A percentile compares a stretch with the other conserved stretches of the same genome.
Evolutionary conservation across 495 filamentous ascomycete genomes (phyloP).

Genomic region (Clavariopsis aquatica): DNA sequence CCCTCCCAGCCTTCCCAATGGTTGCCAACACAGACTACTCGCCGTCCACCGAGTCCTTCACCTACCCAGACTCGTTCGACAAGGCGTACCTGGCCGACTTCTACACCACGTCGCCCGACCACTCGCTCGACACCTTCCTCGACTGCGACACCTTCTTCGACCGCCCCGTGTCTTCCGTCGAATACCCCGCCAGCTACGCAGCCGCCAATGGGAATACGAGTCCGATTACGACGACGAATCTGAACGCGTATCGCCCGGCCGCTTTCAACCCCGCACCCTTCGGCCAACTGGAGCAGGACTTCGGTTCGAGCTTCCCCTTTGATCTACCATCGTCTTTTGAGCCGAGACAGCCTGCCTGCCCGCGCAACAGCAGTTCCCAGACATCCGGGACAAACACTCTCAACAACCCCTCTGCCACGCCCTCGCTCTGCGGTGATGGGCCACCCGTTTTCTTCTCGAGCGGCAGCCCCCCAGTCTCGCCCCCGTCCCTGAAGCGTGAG

Average conservation of each 20-base stretch:
- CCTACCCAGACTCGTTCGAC: constrained; percentile 28
- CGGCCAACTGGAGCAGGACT: not conserved
- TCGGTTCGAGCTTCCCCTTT: not conserved
- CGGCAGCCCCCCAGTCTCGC: not conserved
- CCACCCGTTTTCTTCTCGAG: not conserved
- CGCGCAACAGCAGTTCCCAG: not conserved
- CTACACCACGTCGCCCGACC: constrained; percentile 23
- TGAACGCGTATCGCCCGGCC: not conserved
- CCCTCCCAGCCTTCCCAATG: constrained; percentile 7
- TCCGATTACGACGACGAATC: not conserved
- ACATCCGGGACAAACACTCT: not conserved
- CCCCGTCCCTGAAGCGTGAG: constrained; percentile 24
- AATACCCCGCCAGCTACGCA: constrained; percentile 10
- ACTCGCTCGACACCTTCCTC: constrained; percentile 21
- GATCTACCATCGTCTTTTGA: constrained; percentile 1
- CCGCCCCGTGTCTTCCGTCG: constrained; percentile 22
- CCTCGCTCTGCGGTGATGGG: constrained; percentile 28
- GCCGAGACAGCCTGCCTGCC: not conserved
- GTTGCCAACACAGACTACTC: constrained; percentile 24
- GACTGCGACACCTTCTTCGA: constrained; percentile 29
- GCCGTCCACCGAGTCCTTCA: constrained; percentile 26
- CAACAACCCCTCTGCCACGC: constrained; percentile 16
- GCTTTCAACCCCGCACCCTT: constrained; percentile 19
- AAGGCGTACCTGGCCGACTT: constrained; percentile 29
- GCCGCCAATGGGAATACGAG: constrained; percentile 9